Percentiles rank a stretch among this genome's conserved stretches.
phyloP scores from a whole-genome alignment of 2,329 filamentous ascomycete species.

The Sporothrix globosa region DNA sequence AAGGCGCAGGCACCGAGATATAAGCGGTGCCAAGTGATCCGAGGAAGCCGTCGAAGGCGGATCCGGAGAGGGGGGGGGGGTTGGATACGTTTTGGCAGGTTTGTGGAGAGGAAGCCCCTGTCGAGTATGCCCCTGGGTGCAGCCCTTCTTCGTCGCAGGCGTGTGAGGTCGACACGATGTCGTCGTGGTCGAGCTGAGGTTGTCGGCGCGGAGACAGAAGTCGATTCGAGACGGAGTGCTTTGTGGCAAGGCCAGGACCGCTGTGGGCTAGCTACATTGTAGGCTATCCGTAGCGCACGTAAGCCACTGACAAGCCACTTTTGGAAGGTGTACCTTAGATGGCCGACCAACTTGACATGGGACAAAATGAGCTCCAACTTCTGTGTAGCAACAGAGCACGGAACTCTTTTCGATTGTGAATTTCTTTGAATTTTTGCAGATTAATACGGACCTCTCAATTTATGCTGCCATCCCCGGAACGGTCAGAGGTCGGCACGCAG shows the following conservation, averaged over 20 bases:
- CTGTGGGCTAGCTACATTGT: not conserved
- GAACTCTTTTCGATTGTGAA: not conserved
- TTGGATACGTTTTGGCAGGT: too few species aligned
- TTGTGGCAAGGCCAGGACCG: conserved; percentile 13
- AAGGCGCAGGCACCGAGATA: not conserved
- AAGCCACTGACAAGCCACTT: conserved; percentile 26
- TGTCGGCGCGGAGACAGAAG: not conserved
- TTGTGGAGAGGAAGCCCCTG: not conserved
- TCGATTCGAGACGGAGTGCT: not conserved
- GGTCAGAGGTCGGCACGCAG: not conserved
- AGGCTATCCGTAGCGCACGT: not conserved
- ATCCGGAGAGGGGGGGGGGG: too few species aligned
- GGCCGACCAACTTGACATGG: not conserved
- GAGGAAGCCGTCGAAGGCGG: not conserved
- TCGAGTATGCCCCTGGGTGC: not conserved
- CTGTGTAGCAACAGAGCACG: not conserved
- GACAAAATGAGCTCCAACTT: not conserved
- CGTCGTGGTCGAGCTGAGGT: not conserved
- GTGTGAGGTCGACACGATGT: not conserved
- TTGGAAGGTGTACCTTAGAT: not conserved
- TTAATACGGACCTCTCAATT: not conserved
- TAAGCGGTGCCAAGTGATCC: not conserved
- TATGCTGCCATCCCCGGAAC: not conserved
- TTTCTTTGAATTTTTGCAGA: not conserved
- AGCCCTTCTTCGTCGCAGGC: not conserved